Evolutionary conservation across 495 filamentous ascomycete species (phyloP).

Genomic region (Neurospora sp.): DNA sequence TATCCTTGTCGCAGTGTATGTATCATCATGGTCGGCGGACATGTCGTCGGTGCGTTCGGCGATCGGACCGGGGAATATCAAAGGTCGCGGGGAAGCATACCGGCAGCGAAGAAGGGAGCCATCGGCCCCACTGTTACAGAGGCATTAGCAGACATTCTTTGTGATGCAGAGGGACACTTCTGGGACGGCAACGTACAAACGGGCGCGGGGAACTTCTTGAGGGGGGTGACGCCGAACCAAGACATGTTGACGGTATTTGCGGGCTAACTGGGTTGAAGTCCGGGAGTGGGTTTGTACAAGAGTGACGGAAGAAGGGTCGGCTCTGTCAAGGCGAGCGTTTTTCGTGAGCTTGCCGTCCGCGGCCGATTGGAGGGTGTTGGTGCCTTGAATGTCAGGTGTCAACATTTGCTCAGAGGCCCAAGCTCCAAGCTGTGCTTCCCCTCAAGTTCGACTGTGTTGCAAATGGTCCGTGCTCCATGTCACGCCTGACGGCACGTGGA

Average conservation of each 20-base stretch:
- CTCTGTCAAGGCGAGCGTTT: conserved; percentile 33
- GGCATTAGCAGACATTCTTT: conserved; percentile 16
- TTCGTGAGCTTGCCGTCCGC: conserved; percentile 17
- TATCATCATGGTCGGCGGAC: background rate
- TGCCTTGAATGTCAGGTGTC: conserved; percentile 11
- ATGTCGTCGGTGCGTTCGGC: background rate
- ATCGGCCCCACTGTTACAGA: conserved; percentile 63
- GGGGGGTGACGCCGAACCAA: conserved; percentile 51
- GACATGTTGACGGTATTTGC: conserved; percentile 50
- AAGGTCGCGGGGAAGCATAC: conserved; percentile 44
- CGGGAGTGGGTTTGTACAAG: conserved; percentile 10
- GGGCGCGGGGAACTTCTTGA: conserved; percentile 85
- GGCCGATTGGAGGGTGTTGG: background rate
- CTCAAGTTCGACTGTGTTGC: no score
- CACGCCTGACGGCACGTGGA: background rate
- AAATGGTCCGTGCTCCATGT: background rate
- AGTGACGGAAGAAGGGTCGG: conserved; percentile 6
- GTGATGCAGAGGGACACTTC: conserved; percentile 9
- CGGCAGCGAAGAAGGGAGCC: conserved; percentile 86
- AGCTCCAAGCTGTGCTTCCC: background rate
- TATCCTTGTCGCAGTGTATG: background rate
- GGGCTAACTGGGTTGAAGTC: conserved; percentile 8
- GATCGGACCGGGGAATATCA: background rate
- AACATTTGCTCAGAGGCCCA: background rate
- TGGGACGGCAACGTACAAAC: conserved; percentile 54